phyloP scores from a whole-genome alignment of 306 rosid species.

The Quercus gilva region DNA sequence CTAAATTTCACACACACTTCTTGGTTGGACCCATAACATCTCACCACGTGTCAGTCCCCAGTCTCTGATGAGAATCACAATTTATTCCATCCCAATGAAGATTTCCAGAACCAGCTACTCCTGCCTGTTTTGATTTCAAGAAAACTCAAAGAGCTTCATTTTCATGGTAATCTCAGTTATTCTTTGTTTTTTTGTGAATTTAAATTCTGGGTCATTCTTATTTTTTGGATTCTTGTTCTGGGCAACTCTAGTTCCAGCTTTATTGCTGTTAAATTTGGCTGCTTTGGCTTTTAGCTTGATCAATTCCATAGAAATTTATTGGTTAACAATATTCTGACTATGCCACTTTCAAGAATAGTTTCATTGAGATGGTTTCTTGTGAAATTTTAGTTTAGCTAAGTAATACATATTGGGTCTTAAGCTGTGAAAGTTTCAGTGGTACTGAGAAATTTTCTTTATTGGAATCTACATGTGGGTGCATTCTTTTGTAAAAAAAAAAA shows the following conservation, averaged over 20 bases:
- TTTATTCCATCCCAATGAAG: background rate
- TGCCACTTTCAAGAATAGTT: background rate
- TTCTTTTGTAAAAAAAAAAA: background rate
- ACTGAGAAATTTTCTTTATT: background rate
- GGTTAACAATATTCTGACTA: background rate
- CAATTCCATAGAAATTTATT: background rate
- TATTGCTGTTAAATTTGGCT: background rate
- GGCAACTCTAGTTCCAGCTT: background rate
- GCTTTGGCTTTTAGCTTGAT: background rate
- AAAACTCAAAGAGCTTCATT: background rate
- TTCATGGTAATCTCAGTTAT: background rate
- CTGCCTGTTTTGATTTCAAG: background rate
- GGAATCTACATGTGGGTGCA: background rate
- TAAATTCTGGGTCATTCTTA: background rate
- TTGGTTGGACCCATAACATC: background rate
- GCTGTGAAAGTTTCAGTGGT: background rate
- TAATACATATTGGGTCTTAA: too few relatives aligned
- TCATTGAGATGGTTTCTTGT: background rate
- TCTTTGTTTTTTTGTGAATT: background rate
- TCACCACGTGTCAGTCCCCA: slow-evolving; percentile 11
- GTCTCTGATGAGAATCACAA: background rate
- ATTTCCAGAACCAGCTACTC: background rate
- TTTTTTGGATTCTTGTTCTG: slow-evolving; percentile 3
- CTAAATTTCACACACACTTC: background rate
- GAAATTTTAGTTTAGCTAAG: background rate